Base-by-base conservation (phyloP, 2,329 filamentous ascomycete species). In the Epichloe festucae region DNA sequence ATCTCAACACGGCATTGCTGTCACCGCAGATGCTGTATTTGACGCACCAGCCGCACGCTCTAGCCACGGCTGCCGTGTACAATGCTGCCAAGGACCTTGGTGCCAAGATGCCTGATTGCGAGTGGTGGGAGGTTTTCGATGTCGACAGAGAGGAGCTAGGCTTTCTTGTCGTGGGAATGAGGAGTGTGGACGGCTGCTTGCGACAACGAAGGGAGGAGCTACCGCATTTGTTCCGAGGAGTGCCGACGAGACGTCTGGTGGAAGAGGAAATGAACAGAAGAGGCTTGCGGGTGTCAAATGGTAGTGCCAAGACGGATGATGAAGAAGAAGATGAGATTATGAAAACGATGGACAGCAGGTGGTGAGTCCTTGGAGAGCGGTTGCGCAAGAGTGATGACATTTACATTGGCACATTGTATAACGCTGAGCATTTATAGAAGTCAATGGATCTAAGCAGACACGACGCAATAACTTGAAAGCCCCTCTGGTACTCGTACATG, bases 71-170 rank as follows among this genome's bases (percentile, higher is more conserved):
- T 1, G 88, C 90, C 1, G 85, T 96, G 35, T 98, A 97, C 64
- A 79, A 89, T n/a, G 87, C 91, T 0, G 86, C 89, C 1, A 78
- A 84, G 44, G 89, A 97, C 58, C 66, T 79, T 1, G 82, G 78
- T 0, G 79, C 86, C 12, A 89, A 87, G 65, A 76, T 96, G 69
- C 89, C 91, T 0, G 85, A 86, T 56, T 80, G 79, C 46, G 84
- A 88, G 56, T 98, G 93, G 93, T 98, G 93, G 93, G 90, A 96
- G 67, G 88, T 97, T 0, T 97, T 97, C 65, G 93, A 98, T 67
- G 87, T 93, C 7, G 90, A 96, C 61, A 77, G 93, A 48, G 93
- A 98, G 71, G 89, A 95, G 65, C 74, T 98, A 38, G 93, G 93
- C 0, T 97, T 97, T 59, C 68, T 97, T 53, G 89, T 95, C 3